Base-by-base conservation (phyloP, 768 basidiomycete genomes). In the Clitopilus passeckerianus region DNA sequence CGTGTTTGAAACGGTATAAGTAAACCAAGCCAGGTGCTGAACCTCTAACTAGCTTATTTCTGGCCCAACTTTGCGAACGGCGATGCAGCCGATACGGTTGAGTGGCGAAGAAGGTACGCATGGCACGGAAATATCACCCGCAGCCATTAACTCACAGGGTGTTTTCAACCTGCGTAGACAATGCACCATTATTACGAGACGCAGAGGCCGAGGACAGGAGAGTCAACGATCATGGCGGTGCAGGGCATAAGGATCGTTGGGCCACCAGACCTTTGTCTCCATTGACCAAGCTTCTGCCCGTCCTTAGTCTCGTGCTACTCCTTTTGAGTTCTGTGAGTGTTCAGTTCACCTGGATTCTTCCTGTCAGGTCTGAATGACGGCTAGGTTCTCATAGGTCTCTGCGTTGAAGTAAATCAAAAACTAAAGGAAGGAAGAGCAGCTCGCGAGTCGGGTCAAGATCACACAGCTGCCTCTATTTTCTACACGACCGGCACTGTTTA, bases 301-400 rank as follows among this genome's bases (percentile, higher is more conserved):
- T 87, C 18, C 77, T 91, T 52, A 81, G 84, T 0, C 81, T 98
- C 60, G 71, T 90, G 24, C 80, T 99, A 53, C 79, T 98, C 12
- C 80, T 98, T 50, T 79, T 93, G 53, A 86, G 84, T 63, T 90
- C 91, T 7, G 80, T 82, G 62, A 61, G 77, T 70, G 4, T 1
- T 7, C n/a, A 33, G 4, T 8, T 27, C 33, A 14, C 34, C 35
- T 10, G 5, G 9, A 5, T 20, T 18, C 50, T 41, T 23, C 9
- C 50, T 46, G n/a, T n/a, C n/a, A n/a, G n/a, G n/a, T 46, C 44
- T 52, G 1, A 33, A n/a, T 2, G n/a, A 43, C 52, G 15, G 24
- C 35, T 41, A 83, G 82, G 80, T 92, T n/a, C 95, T 96, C 72
- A 87, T 95, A 61, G 96, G 96, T 9, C 78, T 99, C 5, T 98